A percentile compares a stretch with the other conserved stretches of the same genome.
Conservation (phyloP, 129 eudicot species). For the Scalesia atractyloides region DNA sequence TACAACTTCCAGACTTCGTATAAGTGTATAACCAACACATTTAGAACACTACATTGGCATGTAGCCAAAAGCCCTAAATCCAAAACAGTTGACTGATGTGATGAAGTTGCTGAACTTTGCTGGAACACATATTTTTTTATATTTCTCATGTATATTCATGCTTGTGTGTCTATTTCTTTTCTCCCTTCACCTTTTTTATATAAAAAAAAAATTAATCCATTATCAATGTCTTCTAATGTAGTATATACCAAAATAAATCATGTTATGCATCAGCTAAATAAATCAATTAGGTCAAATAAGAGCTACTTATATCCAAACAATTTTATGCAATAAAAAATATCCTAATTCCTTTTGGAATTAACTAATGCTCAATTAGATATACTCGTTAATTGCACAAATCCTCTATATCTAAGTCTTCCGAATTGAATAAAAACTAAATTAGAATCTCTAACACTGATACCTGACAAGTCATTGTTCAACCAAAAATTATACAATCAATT, state of each 20-base stretch:
- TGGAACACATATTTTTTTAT: not conserved
- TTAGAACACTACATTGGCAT: not conserved
- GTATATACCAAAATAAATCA: not conserved
- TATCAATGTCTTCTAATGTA: not conserved
- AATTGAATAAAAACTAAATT: not conserved
- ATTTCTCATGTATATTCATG: not conserved
- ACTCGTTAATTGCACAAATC: too few species aligned
- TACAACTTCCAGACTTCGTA: constrained; percentile 2
- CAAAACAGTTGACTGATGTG: not conserved
- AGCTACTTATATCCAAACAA: not conserved
- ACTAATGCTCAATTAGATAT: not conserved
- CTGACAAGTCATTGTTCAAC: constrained; percentile 6
- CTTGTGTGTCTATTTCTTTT: not conserved
- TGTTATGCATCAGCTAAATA: not conserved
- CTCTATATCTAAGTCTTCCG: too few species aligned
- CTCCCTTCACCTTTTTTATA: constrained; percentile 4
- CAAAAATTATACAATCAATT: not conserved
- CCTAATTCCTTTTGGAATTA: constrained; percentile 6
- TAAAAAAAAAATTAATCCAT: not conserved
- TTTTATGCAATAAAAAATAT: not conserved
- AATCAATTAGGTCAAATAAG: constrained; percentile 5
- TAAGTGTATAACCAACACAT: not conserved
- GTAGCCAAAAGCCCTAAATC: not conserved
- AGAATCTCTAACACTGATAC: constrained; percentile 1
- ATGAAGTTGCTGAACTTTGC: not conserved